phyloP scores from a whole-genome alignment of 306 rosid genomes.

The Lathyrus sativus region DNA sequence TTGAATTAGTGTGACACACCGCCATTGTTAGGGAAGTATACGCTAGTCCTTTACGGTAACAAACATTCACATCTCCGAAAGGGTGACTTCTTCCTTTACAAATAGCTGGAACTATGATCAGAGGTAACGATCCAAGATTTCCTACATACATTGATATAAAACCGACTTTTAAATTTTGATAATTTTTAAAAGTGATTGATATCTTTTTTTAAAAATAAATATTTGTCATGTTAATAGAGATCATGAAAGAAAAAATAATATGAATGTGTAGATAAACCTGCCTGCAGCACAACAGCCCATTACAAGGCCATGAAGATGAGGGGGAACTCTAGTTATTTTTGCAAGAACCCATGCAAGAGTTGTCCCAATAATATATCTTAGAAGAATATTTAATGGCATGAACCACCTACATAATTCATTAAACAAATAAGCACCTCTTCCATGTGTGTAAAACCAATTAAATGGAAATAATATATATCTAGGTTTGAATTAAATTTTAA shows the following conservation, averaged over 20 bases:
- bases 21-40: slow-evolving; percentile 46
- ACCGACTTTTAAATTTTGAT: not conserved
- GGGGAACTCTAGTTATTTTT: slow-evolving; percentile 40
- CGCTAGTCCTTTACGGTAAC: slow-evolving; percentile 38
- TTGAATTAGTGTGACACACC: slow-evolving; percentile 33
- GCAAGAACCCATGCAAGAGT: slow-evolving; percentile 44
- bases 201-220: no score
- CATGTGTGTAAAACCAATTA: not conserved
- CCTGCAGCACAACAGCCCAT: slow-evolving; percentile 54
- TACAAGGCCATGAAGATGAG: slow-evolving; percentile 40
- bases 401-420: slow-evolving; percentile 45
- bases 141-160: slow-evolving; percentile 19
- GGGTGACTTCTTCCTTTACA: slow-evolving; percentile 38
- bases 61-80: slow-evolving; percentile 39
- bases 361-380: slow-evolving; percentile 40
- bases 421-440: not conserved
- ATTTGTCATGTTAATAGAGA: not conserved
- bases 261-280: slow-evolving; percentile 6
- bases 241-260: not conserved
- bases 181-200: not conserved
- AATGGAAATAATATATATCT: not conserved
- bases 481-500: no score
- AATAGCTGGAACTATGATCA: slow-evolving; percentile 37
- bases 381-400: slow-evolving; percentile 44
- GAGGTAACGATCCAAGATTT: slow-evolving; percentile 37